Evolutionary conservation across 2,329 filamentous ascomycete species (phyloP), one percentile per base, ranked within the genome.

Genomic region (Fusarium fracticaudum): DNA sequence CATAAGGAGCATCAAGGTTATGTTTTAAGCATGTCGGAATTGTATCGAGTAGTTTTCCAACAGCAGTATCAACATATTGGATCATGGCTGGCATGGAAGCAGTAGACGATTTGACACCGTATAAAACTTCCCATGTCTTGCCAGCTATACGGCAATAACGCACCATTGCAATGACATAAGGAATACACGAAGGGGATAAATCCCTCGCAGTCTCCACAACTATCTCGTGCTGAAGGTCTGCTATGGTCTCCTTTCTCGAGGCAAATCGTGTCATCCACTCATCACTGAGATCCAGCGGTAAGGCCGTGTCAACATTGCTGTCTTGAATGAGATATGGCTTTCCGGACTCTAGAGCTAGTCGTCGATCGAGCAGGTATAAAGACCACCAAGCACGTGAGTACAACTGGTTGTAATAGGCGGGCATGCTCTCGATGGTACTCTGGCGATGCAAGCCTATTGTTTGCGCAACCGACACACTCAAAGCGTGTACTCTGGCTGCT

Each of bases 321-420:
- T 74, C 72, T 47, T 74, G 72, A 3, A 74, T 74, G 11, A 74
- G 40, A 20, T 68, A 74, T 29, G 72, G 72, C 10, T 70, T 63
- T 4, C 72, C 72, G 4, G 72, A 74, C 31, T 73, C 72, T 5
- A 73, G 55, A 17, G 72, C 72, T 17, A 74, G 50, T 14, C 72
- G 72, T 4, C 72, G 70, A 53, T 74, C 72, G 8, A 74, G 18
- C 11, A 71, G 38, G 18, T 74, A 74, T 5, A 73, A 54, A 11
- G 47, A 37, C 72, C 72, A 74, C 72, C 72, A 74, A 13, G 53
- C 50, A 10, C 72, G 72, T 10, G 47, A 71, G 35, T 74, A 74
- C 3, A 74, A 17, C n/a, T 74, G 72, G 20, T 48, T 60, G 41
- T 71, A 60, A 33, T 63, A 74, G 3, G 69, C 64, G 0, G 72